Conservation (phyloP, 1,284 basidiomycete species). For the Marasmius fiardii region DNA sequence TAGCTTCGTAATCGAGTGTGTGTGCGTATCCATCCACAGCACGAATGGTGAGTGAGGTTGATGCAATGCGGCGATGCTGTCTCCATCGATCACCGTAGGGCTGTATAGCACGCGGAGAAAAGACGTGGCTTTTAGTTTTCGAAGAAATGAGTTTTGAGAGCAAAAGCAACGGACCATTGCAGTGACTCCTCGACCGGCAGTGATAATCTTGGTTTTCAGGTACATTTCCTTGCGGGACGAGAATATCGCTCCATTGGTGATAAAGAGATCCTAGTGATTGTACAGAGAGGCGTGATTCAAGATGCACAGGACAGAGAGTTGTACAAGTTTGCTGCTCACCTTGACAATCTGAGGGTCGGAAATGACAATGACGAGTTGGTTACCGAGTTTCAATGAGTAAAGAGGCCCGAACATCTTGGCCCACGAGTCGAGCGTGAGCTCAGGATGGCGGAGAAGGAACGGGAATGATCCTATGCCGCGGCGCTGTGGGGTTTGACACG, state of each 20-base stretch:
- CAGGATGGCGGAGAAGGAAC: constrained; percentile 33
- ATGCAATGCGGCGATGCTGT: constrained; percentile 35
- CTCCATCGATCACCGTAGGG: constrained; percentile 25
- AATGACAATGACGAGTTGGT: constrained; percentile 40
- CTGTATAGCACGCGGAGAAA: not conserved
- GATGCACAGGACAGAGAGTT: too few species aligned
- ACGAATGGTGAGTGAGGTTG: constrained; percentile 25
- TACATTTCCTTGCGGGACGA: constrained; percentile 38
- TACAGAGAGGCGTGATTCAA: not conserved
- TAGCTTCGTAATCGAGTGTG: constrained; percentile 34
- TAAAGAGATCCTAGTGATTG: constrained; percentile 31
- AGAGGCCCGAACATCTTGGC: constrained; percentile 32
- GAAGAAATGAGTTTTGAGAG: not conserved
- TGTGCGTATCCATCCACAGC: constrained; percentile 30
- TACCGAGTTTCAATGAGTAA: constrained; percentile 24
- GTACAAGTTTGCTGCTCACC: not conserved
- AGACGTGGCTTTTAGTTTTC: too few species aligned
- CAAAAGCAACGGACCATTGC: constrained; percentile 26
- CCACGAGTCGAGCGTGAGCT: constrained; percentile 33
- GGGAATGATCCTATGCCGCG: constrained; percentile 23
- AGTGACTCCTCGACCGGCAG: constrained; percentile 37
- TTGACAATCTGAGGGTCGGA: constrained; percentile 34
- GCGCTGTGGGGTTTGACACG: not conserved
- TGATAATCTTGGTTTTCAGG: constrained; percentile 39
- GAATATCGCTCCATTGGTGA: constrained; percentile 39